Evolutionary conservation across 2,329 filamentous ascomycete species (phyloP).

Genomic region (Fusarium pseudonygamai): DNA sequence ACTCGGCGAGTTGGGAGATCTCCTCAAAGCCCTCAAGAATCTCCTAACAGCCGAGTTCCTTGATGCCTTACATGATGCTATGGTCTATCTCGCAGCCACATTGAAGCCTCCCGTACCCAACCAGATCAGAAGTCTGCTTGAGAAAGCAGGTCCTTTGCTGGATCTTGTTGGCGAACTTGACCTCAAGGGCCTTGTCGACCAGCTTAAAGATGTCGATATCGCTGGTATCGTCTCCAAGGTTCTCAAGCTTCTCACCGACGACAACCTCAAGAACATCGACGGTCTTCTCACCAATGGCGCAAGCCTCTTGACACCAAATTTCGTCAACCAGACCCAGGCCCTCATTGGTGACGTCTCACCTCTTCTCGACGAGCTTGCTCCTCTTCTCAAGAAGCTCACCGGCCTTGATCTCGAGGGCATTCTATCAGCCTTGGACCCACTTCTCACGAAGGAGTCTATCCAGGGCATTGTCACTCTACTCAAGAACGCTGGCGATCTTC

Average conservation of each 20-base stretch:
- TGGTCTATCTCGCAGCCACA: constrained; percentile 52
- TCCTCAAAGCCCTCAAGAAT: constrained; percentile 43
- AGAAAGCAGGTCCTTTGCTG: constrained; percentile 44
- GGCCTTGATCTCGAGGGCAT: constrained; percentile 48
- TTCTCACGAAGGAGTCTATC: constrained; percentile 43
- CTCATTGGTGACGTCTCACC: constrained; percentile 44
- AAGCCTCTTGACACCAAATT: constrained; percentile 45
- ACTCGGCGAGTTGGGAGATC: constrained; percentile 38
- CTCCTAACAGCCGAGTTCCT: constrained; percentile 53
- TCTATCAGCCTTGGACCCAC: constrained; percentile 41
- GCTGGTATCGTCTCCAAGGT: constrained; percentile 44
- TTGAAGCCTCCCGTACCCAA: constrained; percentile 51
- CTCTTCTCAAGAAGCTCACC: constrained; percentile 45
- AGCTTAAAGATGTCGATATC: constrained; percentile 46
- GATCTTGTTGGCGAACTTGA: constrained; percentile 46
- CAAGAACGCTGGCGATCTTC: constrained; percentile 38
- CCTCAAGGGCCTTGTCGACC: constrained; percentile 47
- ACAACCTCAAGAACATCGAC: constrained; percentile 48
- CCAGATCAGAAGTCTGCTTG: constrained; percentile 42
- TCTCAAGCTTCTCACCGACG: constrained; percentile 44
- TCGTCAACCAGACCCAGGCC: constrained; percentile 37
- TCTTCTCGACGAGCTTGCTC: constrained; percentile 45
- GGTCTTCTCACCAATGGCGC: constrained; percentile 51
- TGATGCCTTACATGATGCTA: constrained; percentile 52
- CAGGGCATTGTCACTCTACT: constrained; percentile 39